phyloP scores from a whole-genome alignment of 805 yeast species.

The Saccharomyces kudriavzevii region DNA sequence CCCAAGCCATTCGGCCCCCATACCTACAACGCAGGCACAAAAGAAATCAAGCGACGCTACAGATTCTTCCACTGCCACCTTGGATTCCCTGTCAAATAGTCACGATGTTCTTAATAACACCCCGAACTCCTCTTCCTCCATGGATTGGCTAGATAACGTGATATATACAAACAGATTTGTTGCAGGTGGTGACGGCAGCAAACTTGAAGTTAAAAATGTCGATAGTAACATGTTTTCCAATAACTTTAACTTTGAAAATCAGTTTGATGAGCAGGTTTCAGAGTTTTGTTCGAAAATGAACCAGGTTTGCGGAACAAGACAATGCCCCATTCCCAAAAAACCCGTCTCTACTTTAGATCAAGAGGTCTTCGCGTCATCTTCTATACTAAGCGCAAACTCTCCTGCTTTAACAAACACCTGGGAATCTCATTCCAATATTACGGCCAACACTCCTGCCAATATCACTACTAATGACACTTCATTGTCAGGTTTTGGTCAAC shows the following conservation, averaged over 20 bases:
- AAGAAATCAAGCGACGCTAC: background rate
- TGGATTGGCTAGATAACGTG: slow-evolving; percentile 12
- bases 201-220: slow-evolving; percentile 8
- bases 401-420: slow-evolving; percentile 6
- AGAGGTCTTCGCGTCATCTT: background rate
- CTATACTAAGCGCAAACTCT: slow-evolving; percentile 1
- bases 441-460: background rate
- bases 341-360: background rate
- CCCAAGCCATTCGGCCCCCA: background rate
- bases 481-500: slow-evolving; percentile 14
- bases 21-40: background rate
- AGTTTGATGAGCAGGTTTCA: slow-evolving; percentile 62
- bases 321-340: slow-evolving; percentile 51
- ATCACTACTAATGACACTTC: background rate
- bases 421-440: slow-evolving; percentile 2
- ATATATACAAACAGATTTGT: slow-evolving; percentile 12
- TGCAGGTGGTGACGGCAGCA: slow-evolving; percentile 15
- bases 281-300: slow-evolving; percentile 70
- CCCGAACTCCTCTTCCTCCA: slow-evolving; percentile 4
- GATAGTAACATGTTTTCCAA: slow-evolving; percentile 15
- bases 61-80: background rate
- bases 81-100: background rate
- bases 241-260: slow-evolving; percentile 33
- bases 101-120: slow-evolving; percentile 1
- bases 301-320: slow-evolving; percentile 75